Conservation (phyloP, 2,329 filamentous ascomycete species). For the Talaromyces albobiverticillius region DNA sequence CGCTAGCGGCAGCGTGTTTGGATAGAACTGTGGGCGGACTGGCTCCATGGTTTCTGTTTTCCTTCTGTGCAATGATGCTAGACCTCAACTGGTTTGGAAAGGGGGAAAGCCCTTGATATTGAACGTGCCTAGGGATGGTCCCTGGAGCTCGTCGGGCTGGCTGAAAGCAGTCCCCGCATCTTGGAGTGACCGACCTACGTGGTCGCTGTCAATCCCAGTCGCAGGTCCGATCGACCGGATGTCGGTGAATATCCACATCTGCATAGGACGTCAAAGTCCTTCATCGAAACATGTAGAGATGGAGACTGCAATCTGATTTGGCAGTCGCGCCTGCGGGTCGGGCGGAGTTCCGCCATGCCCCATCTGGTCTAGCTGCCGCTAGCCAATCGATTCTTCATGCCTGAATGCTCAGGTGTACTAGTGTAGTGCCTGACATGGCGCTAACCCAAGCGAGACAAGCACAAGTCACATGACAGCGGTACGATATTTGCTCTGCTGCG, state of each 20-base stretch:
- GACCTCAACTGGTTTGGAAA: not conserved
- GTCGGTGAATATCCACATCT: not conserved
- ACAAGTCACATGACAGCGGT: slow-evolving; percentile 22
- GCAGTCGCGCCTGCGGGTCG: not conserved
- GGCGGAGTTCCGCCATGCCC: slow-evolving; percentile 9
- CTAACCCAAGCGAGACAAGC: not conserved
- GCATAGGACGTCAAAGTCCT: not conserved
- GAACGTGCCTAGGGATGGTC: too few species aligned
- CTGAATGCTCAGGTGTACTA: not conserved
- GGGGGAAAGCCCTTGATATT: too few species aligned
- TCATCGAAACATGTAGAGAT: too few species aligned
- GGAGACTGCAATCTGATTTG: too few species aligned
- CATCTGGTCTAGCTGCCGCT: not conserved
- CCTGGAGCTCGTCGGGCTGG: not conserved
- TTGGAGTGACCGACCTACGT: not conserved
- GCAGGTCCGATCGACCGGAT: too few species aligned
- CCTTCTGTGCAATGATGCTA: too few species aligned
- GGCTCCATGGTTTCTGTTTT: slow-evolving; percentile 3
- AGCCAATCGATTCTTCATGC: not conserved
- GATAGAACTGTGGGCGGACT: slow-evolving; percentile 24
- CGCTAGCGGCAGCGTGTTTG: slow-evolving; percentile 24
- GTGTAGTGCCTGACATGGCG: too few species aligned
- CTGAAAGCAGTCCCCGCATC: not conserved
- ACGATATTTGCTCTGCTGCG: slow-evolving; percentile 36
- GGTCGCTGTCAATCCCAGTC: not conserved